These are phyloP conservation scores for Kazachstania bromeliacearum DNA, from an alignment of 805 yeast genomes.

Conservation along the genomic window DNA sequence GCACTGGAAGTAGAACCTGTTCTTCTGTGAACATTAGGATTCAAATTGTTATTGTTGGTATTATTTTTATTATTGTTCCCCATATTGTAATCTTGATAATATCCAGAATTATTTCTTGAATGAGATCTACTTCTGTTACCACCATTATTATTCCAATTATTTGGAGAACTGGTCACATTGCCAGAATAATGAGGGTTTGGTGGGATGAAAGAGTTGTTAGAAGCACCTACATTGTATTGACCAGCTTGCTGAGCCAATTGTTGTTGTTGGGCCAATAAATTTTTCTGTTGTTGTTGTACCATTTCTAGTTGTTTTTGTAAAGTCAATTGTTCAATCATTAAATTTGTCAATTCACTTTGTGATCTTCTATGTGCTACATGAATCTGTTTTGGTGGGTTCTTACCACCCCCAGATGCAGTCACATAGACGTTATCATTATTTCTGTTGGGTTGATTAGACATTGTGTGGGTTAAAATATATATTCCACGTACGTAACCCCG, in stretches of 20 bases:
- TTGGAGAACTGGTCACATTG: slow-evolving; percentile 7
- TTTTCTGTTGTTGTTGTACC: slow-evolving; percentile 89
- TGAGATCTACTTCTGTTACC: slow-evolving; percentile 28
- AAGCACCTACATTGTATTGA: slow-evolving; percentile 32
- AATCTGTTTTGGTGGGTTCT: slow-evolving; percentile 47
- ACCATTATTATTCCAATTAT: slow-evolving; percentile 4
- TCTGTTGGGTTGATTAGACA: slow-evolving; percentile 4
- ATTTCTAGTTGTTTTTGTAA: slow-evolving; percentile 87
- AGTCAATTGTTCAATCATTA: slow-evolving; percentile 83
- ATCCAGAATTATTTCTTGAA: slow-evolving; percentile 31
- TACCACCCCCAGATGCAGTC: slow-evolving; percentile 28
- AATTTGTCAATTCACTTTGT: slow-evolving; percentile 86
- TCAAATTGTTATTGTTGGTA: slow-evolving; percentile 7
- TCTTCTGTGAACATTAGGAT: slow-evolving; percentile 34
- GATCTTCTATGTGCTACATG: slow-evolving; percentile 96
- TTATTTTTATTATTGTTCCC: slow-evolving; percentile 8
- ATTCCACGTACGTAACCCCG: no score
- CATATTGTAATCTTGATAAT: slow-evolving; percentile 15
- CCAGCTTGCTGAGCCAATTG: slow-evolving; percentile 47
- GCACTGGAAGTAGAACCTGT: slow-evolving; percentile 38
- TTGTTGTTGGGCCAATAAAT: slow-evolving; percentile 36
- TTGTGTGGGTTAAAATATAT: no score
- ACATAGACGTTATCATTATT: slow-evolving; percentile 16
- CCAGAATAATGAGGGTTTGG: slow-evolving; percentile 24
- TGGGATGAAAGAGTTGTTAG: slow-evolving; percentile 9